A percentile compares a stretch with the other conserved stretches of the same genome.
These are phyloP conservation scores for Conoideocrella luteorostrata DNA, from an alignment of 2,329 filamentous ascomycete genomes.

Conservation along the genomic window DNA sequence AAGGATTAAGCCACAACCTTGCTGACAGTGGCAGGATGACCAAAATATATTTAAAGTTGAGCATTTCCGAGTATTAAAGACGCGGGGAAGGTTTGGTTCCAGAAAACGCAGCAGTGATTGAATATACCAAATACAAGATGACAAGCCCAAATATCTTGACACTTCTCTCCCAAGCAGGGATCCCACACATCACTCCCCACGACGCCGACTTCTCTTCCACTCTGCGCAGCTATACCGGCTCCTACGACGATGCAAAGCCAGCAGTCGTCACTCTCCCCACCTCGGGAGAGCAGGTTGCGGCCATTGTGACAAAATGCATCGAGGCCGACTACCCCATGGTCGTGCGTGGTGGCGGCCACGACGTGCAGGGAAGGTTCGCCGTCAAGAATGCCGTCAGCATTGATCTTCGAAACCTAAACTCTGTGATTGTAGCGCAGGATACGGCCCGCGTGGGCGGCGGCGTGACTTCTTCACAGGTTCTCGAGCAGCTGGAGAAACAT, in stretches of 20 bases:
- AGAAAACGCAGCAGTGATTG: no score
- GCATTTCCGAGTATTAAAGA: no score
- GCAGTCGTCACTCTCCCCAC: not conserved
- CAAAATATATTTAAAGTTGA: no score
- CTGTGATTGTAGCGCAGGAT: constrained; percentile 20
- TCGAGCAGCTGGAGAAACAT: constrained; percentile 21
- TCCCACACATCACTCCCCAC: not conserved
- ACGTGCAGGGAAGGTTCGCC: constrained; percentile 25
- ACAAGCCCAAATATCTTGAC: no score
- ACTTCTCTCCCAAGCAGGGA: no score
- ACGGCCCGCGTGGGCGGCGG: constrained; percentile 30
- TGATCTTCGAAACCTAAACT: constrained; percentile 30
- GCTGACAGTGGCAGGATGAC: no score
- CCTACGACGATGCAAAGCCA: not conserved
- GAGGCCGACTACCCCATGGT: constrained; percentile 5
- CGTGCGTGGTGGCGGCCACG: constrained; percentile 28
- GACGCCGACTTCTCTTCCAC: not conserved
- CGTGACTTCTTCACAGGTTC: constrained; percentile 10
- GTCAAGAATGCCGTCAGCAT: constrained; percentile 25
- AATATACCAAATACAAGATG: no score
- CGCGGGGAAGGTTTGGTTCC: no score
- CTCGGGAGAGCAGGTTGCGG: not conserved
- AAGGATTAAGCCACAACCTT: no score
- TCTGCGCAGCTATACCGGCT: not conserved
- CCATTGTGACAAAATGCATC: not conserved